A percentile compares a stretch with the other conserved stretches of the same genome.
Evolutionary conservation across 2,329 filamentous ascomycete species (phyloP).

Genomic region (Elsinoe fawcettii): DNA sequence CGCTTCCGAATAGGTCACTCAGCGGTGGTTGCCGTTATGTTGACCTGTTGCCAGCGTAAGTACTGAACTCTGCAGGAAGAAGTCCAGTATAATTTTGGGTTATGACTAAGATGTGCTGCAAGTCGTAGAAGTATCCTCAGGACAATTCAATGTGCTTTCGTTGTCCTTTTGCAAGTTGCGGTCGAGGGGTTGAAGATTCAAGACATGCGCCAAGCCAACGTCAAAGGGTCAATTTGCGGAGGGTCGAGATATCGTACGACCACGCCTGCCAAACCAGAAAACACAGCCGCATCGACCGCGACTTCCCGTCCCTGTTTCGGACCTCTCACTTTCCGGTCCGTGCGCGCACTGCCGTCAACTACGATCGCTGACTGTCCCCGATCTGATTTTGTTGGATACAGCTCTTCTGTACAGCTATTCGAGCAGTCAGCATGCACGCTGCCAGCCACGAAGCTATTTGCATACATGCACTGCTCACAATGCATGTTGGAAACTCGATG

Average conservation of each 20-base stretch:
- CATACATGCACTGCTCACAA: neutral
- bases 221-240: constrained; percentile 12
- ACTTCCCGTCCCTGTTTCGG: neutral
- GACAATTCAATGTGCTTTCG: neutral
- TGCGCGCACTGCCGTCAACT: neutral
- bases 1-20: neutral
- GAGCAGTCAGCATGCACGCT: neutral
- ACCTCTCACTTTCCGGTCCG: constrained; percentile 1
- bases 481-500: neutral
- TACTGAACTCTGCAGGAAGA: neutral
- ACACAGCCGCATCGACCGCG: constrained; percentile 2
- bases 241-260: constrained; percentile 7
- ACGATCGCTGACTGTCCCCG: neutral
- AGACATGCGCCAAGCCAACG: constrained; percentile 8
- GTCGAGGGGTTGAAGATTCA: constrained; percentile 6
- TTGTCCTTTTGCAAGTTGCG: neutral
- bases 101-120: neutral
- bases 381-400: neutral
- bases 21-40: neutral
- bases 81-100: neutral
- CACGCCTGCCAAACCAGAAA: neutral
- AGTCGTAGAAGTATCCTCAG: neutral
- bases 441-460: neutral
- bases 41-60: neutral
- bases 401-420: neutral